These are phyloP conservation scores for Gnetum montanum DNA, from an alignment of 75 land plant species.

Conservation along the genomic window DNA sequence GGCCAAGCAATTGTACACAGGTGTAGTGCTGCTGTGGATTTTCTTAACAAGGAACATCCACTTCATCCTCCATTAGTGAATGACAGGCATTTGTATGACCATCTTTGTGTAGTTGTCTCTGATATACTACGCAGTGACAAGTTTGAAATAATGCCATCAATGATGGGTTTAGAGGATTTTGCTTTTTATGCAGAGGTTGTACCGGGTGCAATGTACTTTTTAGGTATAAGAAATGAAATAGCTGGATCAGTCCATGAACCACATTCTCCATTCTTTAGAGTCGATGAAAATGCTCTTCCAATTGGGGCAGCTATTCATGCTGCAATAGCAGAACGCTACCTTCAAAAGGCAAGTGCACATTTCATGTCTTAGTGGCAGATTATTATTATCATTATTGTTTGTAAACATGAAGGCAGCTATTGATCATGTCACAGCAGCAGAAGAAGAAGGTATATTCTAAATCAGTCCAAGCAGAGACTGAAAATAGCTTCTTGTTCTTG, in stretches of 20 bases:
- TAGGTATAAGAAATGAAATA: slow-evolving; percentile 64
- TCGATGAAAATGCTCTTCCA: slow-evolving; percentile 73
- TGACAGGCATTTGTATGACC: slow-evolving; percentile 40
- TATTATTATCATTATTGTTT: no score
- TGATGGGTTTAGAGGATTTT: slow-evolving; percentile 96
- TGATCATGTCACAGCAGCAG: no score
- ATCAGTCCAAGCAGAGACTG: no score
- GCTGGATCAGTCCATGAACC: slow-evolving; percentile 44
- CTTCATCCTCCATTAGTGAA: slow-evolving; percentile 73
- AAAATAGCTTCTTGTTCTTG: no score
- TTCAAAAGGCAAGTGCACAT: slow-evolving; percentile 15
- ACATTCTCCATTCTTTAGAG: slow-evolving; percentile 69
- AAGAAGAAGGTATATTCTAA: no score
- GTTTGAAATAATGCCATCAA: slow-evolving; percentile 25
- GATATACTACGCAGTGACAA: slow-evolving; percentile 43
- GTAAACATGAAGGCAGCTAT: no score
- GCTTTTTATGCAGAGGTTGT: slow-evolving; percentile 65
- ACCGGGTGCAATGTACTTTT: slow-evolving; percentile 55
- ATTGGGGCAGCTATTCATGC: slow-evolving; percentile 80
- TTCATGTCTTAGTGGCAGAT: no score
- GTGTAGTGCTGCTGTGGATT: slow-evolving; percentile 69
- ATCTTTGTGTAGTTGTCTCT: slow-evolving; percentile 41
- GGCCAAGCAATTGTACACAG: slow-evolving; percentile 66
- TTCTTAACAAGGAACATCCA: slow-evolving; percentile 43
- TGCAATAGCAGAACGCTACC: slow-evolving; percentile 69